A percentile compares a stretch with the other conserved stretches of the same genome.
phyloP scores from a whole-genome alignment of 352 stramenopile genomes.

The Phytophthora citricola region DNA sequence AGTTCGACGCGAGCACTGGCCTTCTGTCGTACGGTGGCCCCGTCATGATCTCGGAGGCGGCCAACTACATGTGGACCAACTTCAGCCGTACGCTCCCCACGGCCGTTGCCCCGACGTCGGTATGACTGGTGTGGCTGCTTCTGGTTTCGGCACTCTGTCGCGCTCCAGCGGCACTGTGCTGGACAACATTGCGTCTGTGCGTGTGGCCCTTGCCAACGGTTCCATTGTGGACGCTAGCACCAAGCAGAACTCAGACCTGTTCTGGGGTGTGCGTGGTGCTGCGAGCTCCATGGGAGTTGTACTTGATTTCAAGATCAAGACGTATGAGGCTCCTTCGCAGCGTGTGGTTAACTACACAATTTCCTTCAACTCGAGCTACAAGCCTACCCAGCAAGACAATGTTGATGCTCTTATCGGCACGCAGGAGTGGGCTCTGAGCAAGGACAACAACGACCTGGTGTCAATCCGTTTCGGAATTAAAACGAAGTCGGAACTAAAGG shows the following conservation, averaged over 20 bases:
- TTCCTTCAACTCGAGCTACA: conserved; percentile 18
- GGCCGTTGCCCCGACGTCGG: conserved; percentile 36
- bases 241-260: conserved; percentile 32
- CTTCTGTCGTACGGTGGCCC: conserved; percentile 36
- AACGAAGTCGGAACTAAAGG: conserved; percentile 16
- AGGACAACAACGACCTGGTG: conserved; percentile 33
- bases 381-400: conserved; percentile 33
- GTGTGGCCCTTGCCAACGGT: conserved; percentile 32
- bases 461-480: conserved; percentile 32
- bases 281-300: conserved; percentile 35
- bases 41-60: conserved; percentile 36
- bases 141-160: conserved; percentile 33
- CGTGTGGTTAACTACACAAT: conserved; percentile 28
- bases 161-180: conserved; percentile 27
- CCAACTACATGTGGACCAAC: conserved; percentile 27
- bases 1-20: conserved; percentile 23
- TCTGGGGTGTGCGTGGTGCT: conserved; percentile 32
- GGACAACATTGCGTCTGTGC: conserved; percentile 33
- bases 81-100: conserved; percentile 25
- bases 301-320: conserved; percentile 34
- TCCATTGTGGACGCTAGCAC: conserved; percentile 29
- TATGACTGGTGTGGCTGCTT: conserved; percentile 35
- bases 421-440: conserved; percentile 29
- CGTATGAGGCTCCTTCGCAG: conserved; percentile 16
- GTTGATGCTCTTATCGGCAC: conserved; percentile 34